These are phyloP conservation scores for Gracilaria vermiculophylla DNA, from an alignment of 23 red algal genomes.

Conservation along the genomic window DNA sequence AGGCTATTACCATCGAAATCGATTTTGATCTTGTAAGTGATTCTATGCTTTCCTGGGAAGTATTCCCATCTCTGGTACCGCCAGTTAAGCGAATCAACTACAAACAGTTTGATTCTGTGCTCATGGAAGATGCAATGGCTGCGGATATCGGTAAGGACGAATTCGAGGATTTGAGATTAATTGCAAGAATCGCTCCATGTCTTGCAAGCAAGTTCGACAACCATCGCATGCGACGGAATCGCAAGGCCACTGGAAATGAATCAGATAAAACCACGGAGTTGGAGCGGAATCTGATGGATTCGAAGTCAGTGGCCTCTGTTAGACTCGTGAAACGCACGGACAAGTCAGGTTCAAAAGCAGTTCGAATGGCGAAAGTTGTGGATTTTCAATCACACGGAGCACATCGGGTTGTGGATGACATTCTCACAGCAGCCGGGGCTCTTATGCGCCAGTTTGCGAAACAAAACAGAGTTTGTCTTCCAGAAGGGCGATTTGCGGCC, in stretches of 20 bases:
- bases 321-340: constrained; percentile 16
- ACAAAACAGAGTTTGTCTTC: constrained; percentile 26
- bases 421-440: constrained; percentile 34
- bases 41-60: constrained; percentile 35
- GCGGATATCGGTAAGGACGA: not conserved
- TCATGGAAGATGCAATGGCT: not conserved
- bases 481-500: constrained; percentile 47
- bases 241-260: not conserved
- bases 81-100: constrained; percentile 57
- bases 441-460: constrained; percentile 55
- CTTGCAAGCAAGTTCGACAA: constrained; percentile 37
- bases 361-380: constrained; percentile 24
- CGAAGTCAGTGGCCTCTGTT: constrained; percentile 41
- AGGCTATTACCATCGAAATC: constrained; percentile 55
- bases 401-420: constrained; percentile 39
- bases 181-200: constrained; percentile 13
- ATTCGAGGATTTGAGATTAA: not conserved
- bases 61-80: constrained; percentile 49
- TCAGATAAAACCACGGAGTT: not conserved
- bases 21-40: constrained; percentile 29
- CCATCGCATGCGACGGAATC: constrained; percentile 14
- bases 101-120: constrained; percentile 39
- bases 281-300: not conserved
- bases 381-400: constrained; percentile 36
- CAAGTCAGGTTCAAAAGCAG: not conserved